phyloP scores from a whole-genome alignment of 2,329 filamentous ascomycete species.

The Colletotrichum costaricense region DNA sequence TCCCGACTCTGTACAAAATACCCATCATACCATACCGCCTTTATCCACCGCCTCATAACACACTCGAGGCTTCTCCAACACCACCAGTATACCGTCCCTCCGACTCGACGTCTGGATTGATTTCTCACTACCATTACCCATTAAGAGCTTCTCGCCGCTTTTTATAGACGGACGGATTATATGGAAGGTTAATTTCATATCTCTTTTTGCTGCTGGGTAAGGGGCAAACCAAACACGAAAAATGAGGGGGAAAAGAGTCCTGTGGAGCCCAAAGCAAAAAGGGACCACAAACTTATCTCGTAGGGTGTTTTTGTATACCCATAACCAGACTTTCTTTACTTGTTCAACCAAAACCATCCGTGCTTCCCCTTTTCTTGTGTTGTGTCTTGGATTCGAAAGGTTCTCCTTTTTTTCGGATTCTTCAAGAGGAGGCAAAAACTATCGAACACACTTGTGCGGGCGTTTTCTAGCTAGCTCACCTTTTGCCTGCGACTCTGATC shows the following conservation, averaged over 20 bases:
- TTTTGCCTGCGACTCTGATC: neutral
- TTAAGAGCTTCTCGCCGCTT: constrained; percentile 19
- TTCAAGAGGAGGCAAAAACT: neutral
- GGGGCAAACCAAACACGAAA: neutral
- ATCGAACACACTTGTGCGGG: neutral
- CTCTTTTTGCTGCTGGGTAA: neutral
- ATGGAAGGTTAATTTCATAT: constrained; percentile 8
- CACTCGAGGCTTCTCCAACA: neutral
- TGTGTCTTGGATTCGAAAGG: constrained; percentile 18
- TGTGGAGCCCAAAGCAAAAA: constrained; percentile 2
- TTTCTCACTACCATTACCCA: constrained; percentile 25
- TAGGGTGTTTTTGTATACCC: constrained; percentile 31
- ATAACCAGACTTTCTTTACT: constrained; percentile 33
- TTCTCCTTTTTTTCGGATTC: neutral
- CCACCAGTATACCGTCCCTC: constrained; percentile 16
- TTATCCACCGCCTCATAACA: constrained; percentile 3
- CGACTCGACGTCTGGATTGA: constrained; percentile 33
- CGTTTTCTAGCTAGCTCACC: neutral
- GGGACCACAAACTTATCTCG: neutral
- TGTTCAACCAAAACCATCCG: constrained; percentile 5
- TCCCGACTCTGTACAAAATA: constrained; percentile 30
- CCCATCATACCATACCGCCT: constrained; percentile 8
- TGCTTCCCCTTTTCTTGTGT: neutral
- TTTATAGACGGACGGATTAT: constrained; percentile 32
- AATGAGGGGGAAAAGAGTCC: neutral